A percentile compares a stretch with the other conserved stretches of the same genome.
phyloP scores from a whole-genome alignment of 2,329 filamentous ascomycete genomes.

The Alternaria sp. region DNA sequence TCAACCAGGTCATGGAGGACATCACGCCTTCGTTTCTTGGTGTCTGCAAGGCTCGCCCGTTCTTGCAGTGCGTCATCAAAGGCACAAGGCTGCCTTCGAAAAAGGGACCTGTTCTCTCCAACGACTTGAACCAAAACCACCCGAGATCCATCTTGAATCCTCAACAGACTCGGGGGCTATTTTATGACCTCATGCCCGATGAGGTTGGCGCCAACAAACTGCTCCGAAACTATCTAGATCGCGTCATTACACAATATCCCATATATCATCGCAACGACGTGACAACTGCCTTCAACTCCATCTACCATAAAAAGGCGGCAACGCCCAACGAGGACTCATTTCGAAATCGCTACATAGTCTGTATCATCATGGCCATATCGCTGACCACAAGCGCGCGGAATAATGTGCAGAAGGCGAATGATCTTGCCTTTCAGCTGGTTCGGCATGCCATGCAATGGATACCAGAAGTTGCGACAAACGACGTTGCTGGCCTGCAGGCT shows the following conservation, averaged over 20 bases:
- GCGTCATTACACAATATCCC: conserved; percentile 50
- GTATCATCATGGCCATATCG: conserved; percentile 51
- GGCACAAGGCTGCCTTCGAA: conserved; percentile 48
- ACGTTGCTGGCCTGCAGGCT: conserved; percentile 47
- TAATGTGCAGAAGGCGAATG: conserved; percentile 47
- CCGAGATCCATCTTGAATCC: conserved; percentile 51
- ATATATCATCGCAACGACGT: conserved; percentile 50
- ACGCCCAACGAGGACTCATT: conserved; percentile 38
- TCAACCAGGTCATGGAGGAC: conserved; percentile 49
- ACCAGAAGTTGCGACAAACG: conserved; percentile 49
- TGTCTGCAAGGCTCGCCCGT: conserved; percentile 43
- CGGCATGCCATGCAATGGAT: conserved; percentile 50
- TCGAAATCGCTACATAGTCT: conserved; percentile 48
- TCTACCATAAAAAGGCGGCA: conserved; percentile 40
- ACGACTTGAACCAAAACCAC: conserved; percentile 49
- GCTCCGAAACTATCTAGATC: conserved; percentile 46
- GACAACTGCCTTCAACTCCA: conserved; percentile 45
- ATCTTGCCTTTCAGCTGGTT: conserved; percentile 45
- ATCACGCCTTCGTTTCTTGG: conserved; percentile 50
- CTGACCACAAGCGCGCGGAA: conserved; percentile 47
- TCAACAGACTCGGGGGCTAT: conserved; percentile 37
- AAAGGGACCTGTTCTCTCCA: conserved; percentile 46
- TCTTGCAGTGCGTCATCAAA: conserved; percentile 48
- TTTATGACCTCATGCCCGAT: conserved; percentile 41
- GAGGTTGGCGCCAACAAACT: conserved; percentile 44